Evolutionary conservation across 2,329 filamentous ascomycete species (phyloP).

Genomic region (Mycosphaerella sp.): DNA sequence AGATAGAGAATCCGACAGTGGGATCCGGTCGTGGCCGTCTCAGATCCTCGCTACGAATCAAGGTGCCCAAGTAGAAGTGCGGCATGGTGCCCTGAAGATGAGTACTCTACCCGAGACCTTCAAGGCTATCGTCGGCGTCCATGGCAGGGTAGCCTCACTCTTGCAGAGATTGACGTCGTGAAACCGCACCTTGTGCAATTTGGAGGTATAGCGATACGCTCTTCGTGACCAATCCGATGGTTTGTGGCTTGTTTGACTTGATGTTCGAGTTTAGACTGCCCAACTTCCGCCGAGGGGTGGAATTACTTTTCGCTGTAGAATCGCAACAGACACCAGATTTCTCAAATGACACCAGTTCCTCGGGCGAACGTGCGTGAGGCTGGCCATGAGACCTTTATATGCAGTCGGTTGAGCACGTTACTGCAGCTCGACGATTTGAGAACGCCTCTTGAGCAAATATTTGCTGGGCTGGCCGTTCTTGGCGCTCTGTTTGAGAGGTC

Average conservation of each 20-base stretch:
- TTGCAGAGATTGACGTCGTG: background rate
- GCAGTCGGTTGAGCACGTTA: background rate
- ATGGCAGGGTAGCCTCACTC: background rate
- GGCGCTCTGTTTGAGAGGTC: no score
- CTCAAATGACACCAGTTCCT: background rate
- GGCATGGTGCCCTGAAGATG: background rate
- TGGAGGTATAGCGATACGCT: background rate
- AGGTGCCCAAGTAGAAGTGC: no score
- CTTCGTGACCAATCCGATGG: background rate
- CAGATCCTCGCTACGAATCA: no score
- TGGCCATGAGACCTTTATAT: background rate
- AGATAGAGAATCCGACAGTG: no score
- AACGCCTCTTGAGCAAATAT: background rate
- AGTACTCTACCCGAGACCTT: no score
- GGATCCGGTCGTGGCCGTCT: no score
- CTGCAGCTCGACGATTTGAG: background rate
- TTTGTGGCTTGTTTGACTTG: background rate
- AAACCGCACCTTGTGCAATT: background rate
- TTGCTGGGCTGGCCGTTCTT: background rate
- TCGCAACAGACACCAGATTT: background rate
- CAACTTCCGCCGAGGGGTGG: background rate
- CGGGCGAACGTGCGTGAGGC: background rate
- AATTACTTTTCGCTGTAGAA: background rate
- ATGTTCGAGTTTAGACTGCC: background rate
- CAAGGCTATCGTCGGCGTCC: background rate